Evolutionary conservation across 2,329 filamentous ascomycete genomes (phyloP).

Genomic region (Dactylonectria macrodidyma): DNA sequence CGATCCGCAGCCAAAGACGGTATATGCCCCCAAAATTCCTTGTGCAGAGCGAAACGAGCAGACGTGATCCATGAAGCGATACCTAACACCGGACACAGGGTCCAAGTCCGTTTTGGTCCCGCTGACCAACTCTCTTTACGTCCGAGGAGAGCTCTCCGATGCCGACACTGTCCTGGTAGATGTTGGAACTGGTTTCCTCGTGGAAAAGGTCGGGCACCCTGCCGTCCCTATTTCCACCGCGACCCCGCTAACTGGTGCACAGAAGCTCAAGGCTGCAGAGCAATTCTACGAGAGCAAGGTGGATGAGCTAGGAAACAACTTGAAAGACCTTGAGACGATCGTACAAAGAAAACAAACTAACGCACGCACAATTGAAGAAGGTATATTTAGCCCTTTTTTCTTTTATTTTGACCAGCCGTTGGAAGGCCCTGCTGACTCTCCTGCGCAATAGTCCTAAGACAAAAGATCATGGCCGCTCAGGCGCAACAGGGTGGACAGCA

Average conservation of each 20-base stretch:
- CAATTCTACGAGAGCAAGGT: slow-evolving; percentile 72
- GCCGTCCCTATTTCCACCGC: neutral
- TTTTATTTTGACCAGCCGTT: slow-evolving; percentile 39
- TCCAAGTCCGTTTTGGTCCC: slow-evolving; percentile 85
- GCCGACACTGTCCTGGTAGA: slow-evolving; percentile 88
- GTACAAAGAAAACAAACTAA: slow-evolving; percentile 84
- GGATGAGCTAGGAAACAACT: slow-evolving; percentile 65
- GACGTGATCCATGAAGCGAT: slow-evolving; percentile 2
- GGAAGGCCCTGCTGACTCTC: slow-evolving; percentile 51
- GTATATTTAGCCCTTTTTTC: slow-evolving; percentile 57
- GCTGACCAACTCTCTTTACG: slow-evolving; percentile 94
- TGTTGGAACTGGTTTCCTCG: slow-evolving; percentile 93
- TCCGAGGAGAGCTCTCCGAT: slow-evolving; percentile 84
- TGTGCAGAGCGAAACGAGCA: slow-evolving; percentile 10
- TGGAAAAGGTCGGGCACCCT: slow-evolving; percentile 80
- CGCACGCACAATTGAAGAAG: slow-evolving; percentile 89
- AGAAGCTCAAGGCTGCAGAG: slow-evolving; percentile 68
- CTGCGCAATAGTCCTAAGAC: slow-evolving; percentile 55
- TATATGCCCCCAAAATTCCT: slow-evolving; percentile 33
- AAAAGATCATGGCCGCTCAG: slow-evolving; percentile 60
- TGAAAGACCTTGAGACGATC: slow-evolving; percentile 71
- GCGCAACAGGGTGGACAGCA: slow-evolving; percentile 43
- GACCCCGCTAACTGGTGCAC: slow-evolving; percentile 27
- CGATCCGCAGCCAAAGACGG: slow-evolving; percentile 51
- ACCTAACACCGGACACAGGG: slow-evolving; percentile 43